Evolutionary conservation across 2,329 filamentous ascomycete genomes (phyloP).

Genomic region (Fusarium nelsonii): DNA sequence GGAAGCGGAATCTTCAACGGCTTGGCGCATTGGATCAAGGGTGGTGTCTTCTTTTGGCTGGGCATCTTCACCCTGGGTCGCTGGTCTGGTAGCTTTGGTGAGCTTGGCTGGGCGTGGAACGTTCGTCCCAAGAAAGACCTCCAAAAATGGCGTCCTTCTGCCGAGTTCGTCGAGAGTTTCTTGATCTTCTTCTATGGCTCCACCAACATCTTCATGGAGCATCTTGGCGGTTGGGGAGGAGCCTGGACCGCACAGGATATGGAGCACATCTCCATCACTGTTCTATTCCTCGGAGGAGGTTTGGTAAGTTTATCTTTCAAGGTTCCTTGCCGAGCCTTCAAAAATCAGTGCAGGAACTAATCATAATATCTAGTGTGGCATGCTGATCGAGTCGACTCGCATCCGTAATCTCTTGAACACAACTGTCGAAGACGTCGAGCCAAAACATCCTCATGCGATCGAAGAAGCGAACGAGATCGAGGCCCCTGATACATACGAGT

Average conservation of each 20-base stretch:
- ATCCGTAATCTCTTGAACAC: conserved; percentile 76
- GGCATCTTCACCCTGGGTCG: conserved; percentile 88
- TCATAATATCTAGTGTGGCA: conserved; percentile 71
- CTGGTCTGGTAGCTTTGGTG: conserved; percentile 90
- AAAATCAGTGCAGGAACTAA: conserved; percentile 42
- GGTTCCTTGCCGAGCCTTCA: background rate
- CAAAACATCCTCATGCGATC: conserved; percentile 54
- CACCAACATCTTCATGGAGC: conserved; percentile 93
- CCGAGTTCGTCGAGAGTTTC: conserved; percentile 89
- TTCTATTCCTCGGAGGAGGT: conserved; percentile 94
- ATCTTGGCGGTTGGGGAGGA: conserved; percentile 78
- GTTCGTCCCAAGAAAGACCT: conserved; percentile 71
- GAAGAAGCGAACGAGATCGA: conserved; percentile 64
- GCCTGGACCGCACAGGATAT: conserved; percentile 84
- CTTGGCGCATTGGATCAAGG: conserved; percentile 93
- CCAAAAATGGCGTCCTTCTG: conserved; percentile 78
- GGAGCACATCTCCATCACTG: conserved; percentile 91
- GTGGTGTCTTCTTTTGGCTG: conserved; percentile 94
- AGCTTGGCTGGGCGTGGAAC: conserved; percentile 97
- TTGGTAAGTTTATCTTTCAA: conserved; percentile 67
- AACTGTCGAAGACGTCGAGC: conserved; percentile 56
- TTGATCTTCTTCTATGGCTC: conserved; percentile 91
- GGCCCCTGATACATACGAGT: conserved; percentile 74
- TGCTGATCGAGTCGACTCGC: conserved; percentile 82
- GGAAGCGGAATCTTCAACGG: conserved; percentile 80